These are phyloP conservation scores for Lipomyces yarrowii DNA, from an alignment of 1,139 yeast species.

Conservation along the genomic window DNA sequence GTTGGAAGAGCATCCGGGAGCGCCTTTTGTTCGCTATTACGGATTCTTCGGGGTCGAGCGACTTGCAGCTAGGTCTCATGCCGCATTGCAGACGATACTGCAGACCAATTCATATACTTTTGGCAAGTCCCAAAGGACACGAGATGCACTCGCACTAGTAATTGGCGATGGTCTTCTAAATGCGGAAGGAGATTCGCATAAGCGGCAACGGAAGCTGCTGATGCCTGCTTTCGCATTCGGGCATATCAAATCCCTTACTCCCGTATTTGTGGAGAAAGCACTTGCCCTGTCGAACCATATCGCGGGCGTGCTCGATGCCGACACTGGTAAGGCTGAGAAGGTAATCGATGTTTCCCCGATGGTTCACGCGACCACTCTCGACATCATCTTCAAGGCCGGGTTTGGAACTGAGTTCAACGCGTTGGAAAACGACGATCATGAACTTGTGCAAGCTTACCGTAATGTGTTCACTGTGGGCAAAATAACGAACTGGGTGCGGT, in stretches of 20 bases:
- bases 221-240: conserved; percentile 31
- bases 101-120: conserved; percentile 27
- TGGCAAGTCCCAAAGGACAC: conserved; percentile 22
- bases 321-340: not conserved
- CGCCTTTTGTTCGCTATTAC: conserved; percentile 26
- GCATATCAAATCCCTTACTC: conserved; percentile 28
- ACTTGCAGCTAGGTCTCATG: conserved; percentile 12
- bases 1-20: conserved; percentile 18
- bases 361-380: conserved; percentile 25
- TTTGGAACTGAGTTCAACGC: conserved; percentile 28
- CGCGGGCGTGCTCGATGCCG: conserved; percentile 6
- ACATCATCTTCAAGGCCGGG: conserved; percentile 30
- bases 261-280: conserved; percentile 27
- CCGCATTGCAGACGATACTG: conserved; percentile 26
- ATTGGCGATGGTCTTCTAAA: conserved; percentile 30
- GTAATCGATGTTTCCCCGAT: conserved; percentile 14
- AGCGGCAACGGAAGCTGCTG: conserved; percentile 29
- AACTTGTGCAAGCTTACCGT: conserved; percentile 22
- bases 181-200: conserved; percentile 32
- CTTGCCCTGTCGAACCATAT: conserved; percentile 13
- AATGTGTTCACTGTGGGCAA: conserved; percentile 6
- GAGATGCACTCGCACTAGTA: conserved; percentile 12
- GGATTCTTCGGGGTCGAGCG: conserved; percentile 25
- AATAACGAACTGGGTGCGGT: not conserved
- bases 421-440: conserved; percentile 14